These are phyloP conservation scores for Hebeloma cylindrosporum DNA, from an alignment of 768 basidiomycete genomes.

Conservation along the genomic window DNA sequence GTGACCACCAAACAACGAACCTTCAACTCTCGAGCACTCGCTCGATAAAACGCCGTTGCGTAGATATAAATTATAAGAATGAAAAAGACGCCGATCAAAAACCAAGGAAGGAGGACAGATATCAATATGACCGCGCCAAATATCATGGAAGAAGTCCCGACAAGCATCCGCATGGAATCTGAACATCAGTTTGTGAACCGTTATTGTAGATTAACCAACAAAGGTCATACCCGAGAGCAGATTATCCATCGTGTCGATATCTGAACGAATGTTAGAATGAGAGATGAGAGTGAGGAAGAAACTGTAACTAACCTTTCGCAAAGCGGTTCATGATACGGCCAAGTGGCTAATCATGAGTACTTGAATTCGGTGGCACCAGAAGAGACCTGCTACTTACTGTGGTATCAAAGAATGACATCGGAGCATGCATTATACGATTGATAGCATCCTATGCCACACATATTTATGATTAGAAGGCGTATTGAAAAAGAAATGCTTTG, in stretches of 20 bases:
- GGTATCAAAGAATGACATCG: conserved; percentile 88
- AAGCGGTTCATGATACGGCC: conserved; percentile 90
- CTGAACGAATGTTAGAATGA: conserved; percentile 27
- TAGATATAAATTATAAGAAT: conserved; percentile 62
- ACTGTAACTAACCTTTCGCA: conserved; percentile 56
- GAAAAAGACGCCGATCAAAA: conserved; percentile 64
- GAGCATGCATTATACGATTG: conserved; percentile 71
- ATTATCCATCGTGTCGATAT: conserved; percentile 80
- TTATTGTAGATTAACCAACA: background rate
- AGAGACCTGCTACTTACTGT: conserved; percentile 45
- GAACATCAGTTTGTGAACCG: background rate
- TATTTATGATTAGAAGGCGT: background rate
- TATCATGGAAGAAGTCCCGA: conserved; percentile 58
- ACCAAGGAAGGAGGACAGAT: conserved; percentile 75
- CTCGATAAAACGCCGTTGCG: conserved; percentile 77
- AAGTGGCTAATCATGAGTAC: conserved; percentile 47
- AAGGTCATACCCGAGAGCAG: conserved; percentile 45
- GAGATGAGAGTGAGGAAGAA: background rate
- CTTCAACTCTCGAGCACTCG: conserved; percentile 84
- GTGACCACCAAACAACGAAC: conserved; percentile 29
- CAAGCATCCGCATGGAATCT: conserved; percentile 72
- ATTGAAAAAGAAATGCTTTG: background rate
- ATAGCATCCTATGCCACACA: conserved; percentile 47
- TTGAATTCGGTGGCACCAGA: background rate
- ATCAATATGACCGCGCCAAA: conserved; percentile 76